phyloP scores from a whole-genome alignment of 139 green algal species.

The Chlamydomonas sphaeroides region DNA sequence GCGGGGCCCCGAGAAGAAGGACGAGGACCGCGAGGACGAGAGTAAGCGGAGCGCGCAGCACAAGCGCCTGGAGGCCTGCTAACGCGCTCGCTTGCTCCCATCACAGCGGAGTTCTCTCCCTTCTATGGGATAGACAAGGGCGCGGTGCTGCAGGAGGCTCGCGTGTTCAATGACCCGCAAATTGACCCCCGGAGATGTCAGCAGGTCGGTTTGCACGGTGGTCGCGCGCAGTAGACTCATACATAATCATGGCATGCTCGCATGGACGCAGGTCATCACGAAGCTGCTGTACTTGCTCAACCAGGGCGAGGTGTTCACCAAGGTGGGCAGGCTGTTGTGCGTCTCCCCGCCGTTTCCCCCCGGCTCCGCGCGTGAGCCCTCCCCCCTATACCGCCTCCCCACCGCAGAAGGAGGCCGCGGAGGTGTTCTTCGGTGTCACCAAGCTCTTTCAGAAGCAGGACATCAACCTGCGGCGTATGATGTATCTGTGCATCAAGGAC shows the following conservation, averaged over 20 bases:
- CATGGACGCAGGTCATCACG: slow-evolving; percentile 93
- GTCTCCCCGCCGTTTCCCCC: not conserved
- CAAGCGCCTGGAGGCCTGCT: too few species aligned
- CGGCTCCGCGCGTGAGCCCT: not conserved
- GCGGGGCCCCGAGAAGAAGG: slow-evolving; percentile 84
- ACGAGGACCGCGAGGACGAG: slow-evolving; percentile 93
- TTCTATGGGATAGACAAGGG: slow-evolving; percentile 99
- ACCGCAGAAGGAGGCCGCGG: slow-evolving; percentile 93
- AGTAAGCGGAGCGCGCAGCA: slow-evolving; percentile 60
- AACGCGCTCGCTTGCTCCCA: too few species aligned
- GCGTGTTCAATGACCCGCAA: slow-evolving; percentile 95
- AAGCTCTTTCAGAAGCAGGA: slow-evolving; percentile 99
- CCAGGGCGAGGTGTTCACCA: slow-evolving; percentile 98
- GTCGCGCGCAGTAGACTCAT: too few species aligned
- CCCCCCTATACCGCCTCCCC: not conserved
- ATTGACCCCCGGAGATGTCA: slow-evolving; percentile 93
- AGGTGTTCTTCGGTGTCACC: slow-evolving; percentile 98
- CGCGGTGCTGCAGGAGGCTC: slow-evolving; percentile 96
- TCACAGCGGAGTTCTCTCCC: slow-evolving; percentile 96
- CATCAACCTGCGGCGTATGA: slow-evolving; percentile 93
- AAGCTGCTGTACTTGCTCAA: slow-evolving; percentile 98
- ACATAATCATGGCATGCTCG: not conserved
- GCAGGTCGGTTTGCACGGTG: slow-evolving; percentile 88
- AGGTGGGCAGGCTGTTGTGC: slow-evolving; percentile 74
- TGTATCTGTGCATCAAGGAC: slow-evolving; percentile 99